Evolutionary conservation across 148 eudicot genomes (phyloP).

Genomic region (Vaccinium corymbosum): DNA sequence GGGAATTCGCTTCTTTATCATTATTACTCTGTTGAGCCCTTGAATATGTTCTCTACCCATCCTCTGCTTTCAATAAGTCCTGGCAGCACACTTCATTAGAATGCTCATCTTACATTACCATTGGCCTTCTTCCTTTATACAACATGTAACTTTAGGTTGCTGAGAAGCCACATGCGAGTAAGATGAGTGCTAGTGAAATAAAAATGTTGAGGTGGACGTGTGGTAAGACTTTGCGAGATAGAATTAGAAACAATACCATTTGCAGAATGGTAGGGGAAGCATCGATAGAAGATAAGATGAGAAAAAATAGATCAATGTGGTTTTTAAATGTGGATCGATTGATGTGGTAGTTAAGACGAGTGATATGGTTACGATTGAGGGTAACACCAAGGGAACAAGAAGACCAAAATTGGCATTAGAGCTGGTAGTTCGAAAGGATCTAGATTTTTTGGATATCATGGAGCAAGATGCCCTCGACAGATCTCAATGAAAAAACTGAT

Average conservation of each 20-base stretch:
- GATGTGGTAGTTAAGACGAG: neutral
- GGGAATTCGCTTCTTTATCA: neutral
- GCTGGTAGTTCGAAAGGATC: neutral
- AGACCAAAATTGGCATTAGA: neutral
- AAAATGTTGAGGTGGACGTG: neutral
- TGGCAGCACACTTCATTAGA: neutral
- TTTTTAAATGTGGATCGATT: neutral
- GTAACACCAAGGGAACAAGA: neutral
- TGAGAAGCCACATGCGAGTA: neutral
- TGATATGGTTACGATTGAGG: neutral
- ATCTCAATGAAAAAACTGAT: neutral
- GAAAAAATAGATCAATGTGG: neutral
- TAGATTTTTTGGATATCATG: neutral
- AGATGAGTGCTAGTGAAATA: neutral
- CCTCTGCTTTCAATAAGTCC: neutral
- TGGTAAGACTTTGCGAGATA: neutral
- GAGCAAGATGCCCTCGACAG: neutral
- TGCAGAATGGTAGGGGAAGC: neutral
- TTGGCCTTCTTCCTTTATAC: neutral
- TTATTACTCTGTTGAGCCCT: conserved; percentile 7
- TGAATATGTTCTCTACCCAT: neutral
- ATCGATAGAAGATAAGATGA: neutral
- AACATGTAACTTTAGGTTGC: neutral
- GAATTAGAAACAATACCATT: neutral
- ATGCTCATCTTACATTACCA: neutral